Base-by-base conservation (phyloP, 2,329 filamentous ascomycete genomes). In the Fusarium oxysporum region DNA sequence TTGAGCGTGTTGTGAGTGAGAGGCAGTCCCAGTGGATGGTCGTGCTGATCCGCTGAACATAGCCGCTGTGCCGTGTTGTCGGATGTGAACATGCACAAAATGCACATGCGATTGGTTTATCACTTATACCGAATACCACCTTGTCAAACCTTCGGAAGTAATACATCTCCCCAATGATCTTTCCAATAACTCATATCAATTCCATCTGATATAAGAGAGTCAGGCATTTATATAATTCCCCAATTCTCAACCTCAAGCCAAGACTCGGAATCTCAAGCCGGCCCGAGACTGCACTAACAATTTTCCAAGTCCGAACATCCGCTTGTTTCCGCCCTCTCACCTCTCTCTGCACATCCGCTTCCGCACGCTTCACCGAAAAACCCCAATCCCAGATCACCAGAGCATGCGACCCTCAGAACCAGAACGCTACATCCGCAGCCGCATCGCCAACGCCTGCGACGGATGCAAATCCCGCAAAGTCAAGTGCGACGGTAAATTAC, bases 391-490 rank as follows among this genome's bases (percentile, higher is more conserved):
- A 17, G 25, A 28, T 44, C n/a, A 44, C 7, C 10, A 17, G 10
- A 45, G 45, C 28, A 77, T 77, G 75, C 64, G 74, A 61, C 48
- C 51, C 30, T 44, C 70, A 50, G 73, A 71, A 59, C 60, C 66
- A 66, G 75, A 76, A 45, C 76, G 71, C 40, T 80, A 79, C 71
- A 79, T 83, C 68, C 82, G 82, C 62, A 82, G 79, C 62, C 86
- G 87, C 67, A 84, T 88, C 47, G 81, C 85, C 63, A 88, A 88
- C 68, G 87, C 87, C 47, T 89, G 87, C 77, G 86, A 88, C 70
- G 82, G 83, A 6, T 89, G 87, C 81, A 89, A 89, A 73, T 81
- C 84, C 16, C 83, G 86, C 61, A 89, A 88, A 82, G 85, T 88
- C 44, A 88, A 87, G 78, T 89, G 87, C 76, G 86, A 88, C 70